Evolutionary conservation across 2,329 filamentous ascomycete species (phyloP).

Genomic region (Endoconidiophora polonica): DNA sequence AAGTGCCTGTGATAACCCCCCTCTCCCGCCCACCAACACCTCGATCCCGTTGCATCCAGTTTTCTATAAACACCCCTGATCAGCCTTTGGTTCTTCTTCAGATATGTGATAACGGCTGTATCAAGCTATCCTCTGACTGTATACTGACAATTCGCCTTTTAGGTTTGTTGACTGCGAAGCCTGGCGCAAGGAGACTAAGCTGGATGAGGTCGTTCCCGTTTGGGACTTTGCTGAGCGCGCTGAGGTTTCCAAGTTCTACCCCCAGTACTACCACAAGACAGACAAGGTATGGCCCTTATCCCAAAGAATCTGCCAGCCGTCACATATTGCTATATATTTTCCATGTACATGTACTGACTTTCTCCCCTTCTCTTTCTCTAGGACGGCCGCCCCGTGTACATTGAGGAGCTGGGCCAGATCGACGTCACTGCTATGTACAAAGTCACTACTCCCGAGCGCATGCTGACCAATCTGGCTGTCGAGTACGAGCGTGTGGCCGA

Average conservation of each 20-base stretch:
- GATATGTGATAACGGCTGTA: neutral
- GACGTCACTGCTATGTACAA: slow-evolving; percentile 81
- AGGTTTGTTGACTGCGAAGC: slow-evolving; percentile 86
- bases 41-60: neutral
- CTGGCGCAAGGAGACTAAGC: slow-evolving; percentile 76
- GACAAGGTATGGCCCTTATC: slow-evolving; percentile 45
- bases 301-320: neutral
- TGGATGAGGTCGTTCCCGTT: slow-evolving; percentile 61
- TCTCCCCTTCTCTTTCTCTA: slow-evolving; percentile 21
- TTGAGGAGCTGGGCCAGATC: slow-evolving; percentile 88
- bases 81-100: neutral
- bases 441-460: slow-evolving; percentile 81
- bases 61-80: neutral
- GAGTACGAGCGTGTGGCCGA: slow-evolving; percentile 96
- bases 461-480: slow-evolving; percentile 89
- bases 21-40: no score
- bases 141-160: slow-evolving; percentile 11
- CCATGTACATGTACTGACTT: neutral
- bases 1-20: slow-evolving; percentile 21
- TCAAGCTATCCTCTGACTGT: no score
- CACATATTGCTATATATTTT: neutral
- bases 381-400: slow-evolving; percentile 95
- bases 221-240: slow-evolving; percentile 81
- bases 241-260: slow-evolving; percentile 78
- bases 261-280: slow-evolving; percentile 97